Evolutionary conservation across 1,139 yeast species (phyloP), one percentile per base, ranked within the genome.

Genomic region (Pichia sp.): DNA sequence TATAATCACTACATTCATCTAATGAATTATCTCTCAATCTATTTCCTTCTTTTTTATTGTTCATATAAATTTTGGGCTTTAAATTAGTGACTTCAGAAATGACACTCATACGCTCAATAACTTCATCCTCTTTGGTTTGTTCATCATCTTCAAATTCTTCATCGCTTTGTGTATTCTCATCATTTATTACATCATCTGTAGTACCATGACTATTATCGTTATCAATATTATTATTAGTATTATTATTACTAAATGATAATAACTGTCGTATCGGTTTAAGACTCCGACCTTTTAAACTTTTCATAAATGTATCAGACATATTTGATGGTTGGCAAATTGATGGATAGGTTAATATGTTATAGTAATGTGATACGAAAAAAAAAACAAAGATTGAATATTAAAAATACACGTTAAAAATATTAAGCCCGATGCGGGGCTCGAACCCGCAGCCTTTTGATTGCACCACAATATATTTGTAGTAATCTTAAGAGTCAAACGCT

Each of bases 391-490:
- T 22, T 22, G 25, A 31, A 31, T 31, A 22, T 14, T 14, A 13
- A 14, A 31, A 14, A 31, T 13, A 31, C 5, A 31, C 11, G 14
- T 30, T 7, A 28, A 13, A 19, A 44, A 44, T 25, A 34, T 14
- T 41, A 45, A 56, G 70, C 70, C 70, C 70, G 57, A 67, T 66
- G 70, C 69, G 70, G 70, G 70, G 70, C 66, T 67, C 64, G 70
- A 67, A 67, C 70, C 70, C 70, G 70, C 70, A 67, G 66, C 70
- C 70, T 67, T 67, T 66, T 67, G 70, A 67, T 67, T 50, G 50
- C 44, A 39, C 42, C 13, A 22, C 55, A 29, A 8, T 34, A 8
- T 3, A 9, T 3, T 29, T 29, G 38, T 34, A 34, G 38, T 5
- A 34, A 34, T 39, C 42, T 22, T 39, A 25, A 22, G 28, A 39